These are phyloP conservation scores for Kwoniella mangroviensis DNA, from an alignment of 768 basidiomycete genomes.

Conservation along the genomic window DNA sequence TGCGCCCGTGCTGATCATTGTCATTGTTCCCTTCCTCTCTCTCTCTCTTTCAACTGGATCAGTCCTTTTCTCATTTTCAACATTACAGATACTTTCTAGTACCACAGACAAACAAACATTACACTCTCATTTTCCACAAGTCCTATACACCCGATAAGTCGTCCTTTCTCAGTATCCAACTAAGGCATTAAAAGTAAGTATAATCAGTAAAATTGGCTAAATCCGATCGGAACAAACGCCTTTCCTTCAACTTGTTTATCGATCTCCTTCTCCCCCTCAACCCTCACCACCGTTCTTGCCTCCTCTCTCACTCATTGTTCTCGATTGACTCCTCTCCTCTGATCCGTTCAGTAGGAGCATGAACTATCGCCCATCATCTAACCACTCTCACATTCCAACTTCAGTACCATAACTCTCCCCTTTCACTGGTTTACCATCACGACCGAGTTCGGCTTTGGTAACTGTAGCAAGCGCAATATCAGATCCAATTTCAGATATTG, in stretches of 20 bases:
- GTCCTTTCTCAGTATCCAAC: too few relatives aligned
- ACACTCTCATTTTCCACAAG: too few relatives aligned
- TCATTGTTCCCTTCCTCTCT: neutral
- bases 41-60: neutral
- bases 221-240: neutral
- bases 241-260: neutral
- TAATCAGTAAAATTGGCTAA: neutral
- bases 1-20: conserved; percentile 6
- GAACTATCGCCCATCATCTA: conserved; percentile 3
- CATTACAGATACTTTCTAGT: neutral
- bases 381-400: neutral
- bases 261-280: neutral
- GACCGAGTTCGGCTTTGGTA: conserved; percentile 21
- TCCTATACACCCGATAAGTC: too few relatives aligned
- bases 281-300: neutral
- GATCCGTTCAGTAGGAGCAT: conserved; percentile 6
- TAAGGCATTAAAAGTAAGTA: neutral
- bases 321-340: neutral
- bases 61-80: neutral
- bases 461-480: too few relatives aligned
- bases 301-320: neutral
- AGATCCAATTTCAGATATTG: too few relatives aligned
- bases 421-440: conserved; percentile 33
- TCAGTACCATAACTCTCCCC: conserved; percentile 13
- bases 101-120: too few relatives aligned